Evolutionary conservation across 2,329 filamentous ascomycete genomes (phyloP), one percentile per base, ranked within the genome.

Genomic region (Arthrobotrys conoides): DNA sequence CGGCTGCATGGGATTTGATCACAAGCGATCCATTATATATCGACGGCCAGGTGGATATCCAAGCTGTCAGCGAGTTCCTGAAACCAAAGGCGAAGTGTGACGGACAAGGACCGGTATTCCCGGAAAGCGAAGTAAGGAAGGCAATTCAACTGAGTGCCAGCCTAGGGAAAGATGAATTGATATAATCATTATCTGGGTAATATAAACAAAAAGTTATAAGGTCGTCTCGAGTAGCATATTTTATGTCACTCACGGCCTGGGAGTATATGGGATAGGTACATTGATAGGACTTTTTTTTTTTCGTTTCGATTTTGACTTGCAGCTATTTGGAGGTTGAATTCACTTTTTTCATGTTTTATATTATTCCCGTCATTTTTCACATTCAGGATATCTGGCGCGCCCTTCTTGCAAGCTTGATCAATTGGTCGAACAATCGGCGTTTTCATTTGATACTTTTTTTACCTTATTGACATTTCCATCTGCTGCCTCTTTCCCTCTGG

Each of bases 1-100:
- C 91, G 18, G 92, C 93, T 1, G 91, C 94, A 0, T 98, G 95
- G 95, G 94, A 97, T 82, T 87, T 94, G 68, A 96, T 98, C 77
- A 92, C 96, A 82, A 87, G 87, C 67, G 93, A 97, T 84, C 90
- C 92, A 5, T 85, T 94, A 8, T 96, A 92, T 83, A 89, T 90
- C 83, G 88, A 89, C 57, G 93, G 94, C 0, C 86, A 93, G 20
- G 91, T 97, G 27, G 93, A 98, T 84, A 90, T 97, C 12, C 91
- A 88, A 44, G 89, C 92, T 83, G 92, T 97, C 36, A 94, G 91
- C 83, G 92, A 96, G 82, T 87, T 90, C 12, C 86, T 98, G 67
- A 94, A 93, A 86, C 87, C 88, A 18, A 86, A 89, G 82, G 92
- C 93, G 18, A 90, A 91, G 82, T 97, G 94, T 83, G 92, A 97